These are phyloP conservation scores for Hemisphaericaspora nanyangensis DNA, from an alignment of 805 yeast genomes.

Conservation along the genomic window DNA sequence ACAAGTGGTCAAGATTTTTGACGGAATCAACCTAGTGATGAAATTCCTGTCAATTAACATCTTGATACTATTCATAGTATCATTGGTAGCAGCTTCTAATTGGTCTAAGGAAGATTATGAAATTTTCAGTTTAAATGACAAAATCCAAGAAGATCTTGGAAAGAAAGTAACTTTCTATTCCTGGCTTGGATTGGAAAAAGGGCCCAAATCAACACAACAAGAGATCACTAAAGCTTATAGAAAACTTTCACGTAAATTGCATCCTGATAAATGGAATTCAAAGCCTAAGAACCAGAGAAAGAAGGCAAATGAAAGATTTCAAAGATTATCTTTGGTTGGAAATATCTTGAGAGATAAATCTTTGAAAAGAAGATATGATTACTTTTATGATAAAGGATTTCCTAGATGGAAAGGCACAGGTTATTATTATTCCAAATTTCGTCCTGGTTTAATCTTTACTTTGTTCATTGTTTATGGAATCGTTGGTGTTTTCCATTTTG, in stretches of 20 bases:
- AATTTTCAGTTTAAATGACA: slow-evolving; percentile 69
- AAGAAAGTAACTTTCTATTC: slow-evolving; percentile 60
- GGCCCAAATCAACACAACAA: slow-evolving; percentile 44
- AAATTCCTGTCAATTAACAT: neutral
- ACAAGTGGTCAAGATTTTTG: neutral
- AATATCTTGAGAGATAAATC: slow-evolving; percentile 59
- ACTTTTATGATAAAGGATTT: slow-evolving; percentile 76
- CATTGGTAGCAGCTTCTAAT: slow-evolving; percentile 24
- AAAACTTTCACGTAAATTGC: slow-evolving; percentile 65
- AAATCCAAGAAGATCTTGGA: slow-evolving; percentile 61
- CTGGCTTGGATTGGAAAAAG: slow-evolving; percentile 52
- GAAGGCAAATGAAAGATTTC: slow-evolving; percentile 64
- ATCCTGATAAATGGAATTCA: slow-evolving; percentile 70
- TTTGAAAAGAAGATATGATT: slow-evolving; percentile 73
- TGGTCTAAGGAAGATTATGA: slow-evolving; percentile 76
- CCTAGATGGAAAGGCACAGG: slow-evolving; percentile 76
- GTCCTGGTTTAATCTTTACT: slow-evolving; percentile 60
- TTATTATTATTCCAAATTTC: slow-evolving; percentile 60
- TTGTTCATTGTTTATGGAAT: slow-evolving; percentile 47
- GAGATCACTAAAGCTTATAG: slow-evolving; percentile 67
- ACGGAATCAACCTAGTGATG: neutral
- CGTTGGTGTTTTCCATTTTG: slow-evolving; percentile 55
- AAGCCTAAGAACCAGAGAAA: slow-evolving; percentile 32
- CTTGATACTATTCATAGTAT: slow-evolving; percentile 3
- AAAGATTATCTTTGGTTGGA: slow-evolving; percentile 72